Evolutionary conservation across 192 early-diverging fungal genomes (phyloP), one percentile per base, ranked within the genome.

Genomic region (Entomortierella chlamydospora): DNA sequence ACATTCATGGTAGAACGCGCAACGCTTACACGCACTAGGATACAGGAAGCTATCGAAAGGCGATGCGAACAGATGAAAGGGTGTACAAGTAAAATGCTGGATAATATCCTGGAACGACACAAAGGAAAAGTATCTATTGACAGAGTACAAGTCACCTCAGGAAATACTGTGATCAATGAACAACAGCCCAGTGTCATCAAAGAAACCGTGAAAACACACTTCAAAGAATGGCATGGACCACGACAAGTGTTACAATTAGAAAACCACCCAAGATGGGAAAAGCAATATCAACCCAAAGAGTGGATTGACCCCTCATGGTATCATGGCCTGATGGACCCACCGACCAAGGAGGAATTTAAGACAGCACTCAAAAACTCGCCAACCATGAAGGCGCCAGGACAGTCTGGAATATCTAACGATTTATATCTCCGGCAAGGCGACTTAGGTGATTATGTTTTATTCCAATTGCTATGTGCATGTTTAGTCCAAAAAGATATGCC

Each of bases 201-300:
- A 22, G 37, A 37, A 22, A 5, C 22, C 6, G 64, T 66, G 1
- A 28, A 12, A 13, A 23, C 54, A 5, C 54, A 52, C 39, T 66
- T 66, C 39, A 15, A 56, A 3, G n/a, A 66, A 43, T 66, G 64
- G 64, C 50, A 66, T 56, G 50, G 53, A 12, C 64, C 51, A n/a
- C n/a, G 64, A 28, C 53, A 31, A 39, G 37, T 52, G 2, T 39
- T 37, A n/a, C 52, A 2, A 28, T 33, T 56, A 26, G 64, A 66
- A 23, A 1, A 10, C 17, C 30, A 20, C 0, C 34, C 57, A 9
- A 6, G 39, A 20, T 67, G 64, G 64, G 23, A 43, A 13, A 22
- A 2, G 1, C 54, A 57, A 37, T 67, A 67, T 26, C 23, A 3
- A 30, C 64, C 64, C 4, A 30, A 29, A 4, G 41, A 33, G 23